Conservation (phyloP, 169 alveolate species). For the Plasmodium ovale region DNA sequence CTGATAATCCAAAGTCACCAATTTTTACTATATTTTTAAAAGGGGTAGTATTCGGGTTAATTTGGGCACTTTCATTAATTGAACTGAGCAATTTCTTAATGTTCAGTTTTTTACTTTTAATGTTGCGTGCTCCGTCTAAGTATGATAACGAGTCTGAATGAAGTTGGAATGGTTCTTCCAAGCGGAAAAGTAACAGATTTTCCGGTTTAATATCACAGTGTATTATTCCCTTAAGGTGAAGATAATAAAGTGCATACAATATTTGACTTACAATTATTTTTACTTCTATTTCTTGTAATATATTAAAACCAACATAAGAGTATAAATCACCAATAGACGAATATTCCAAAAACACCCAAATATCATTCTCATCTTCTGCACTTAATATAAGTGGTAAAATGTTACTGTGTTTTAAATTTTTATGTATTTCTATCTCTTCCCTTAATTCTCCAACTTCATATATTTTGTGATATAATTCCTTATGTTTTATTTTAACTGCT, state of each 20-base stretch:
- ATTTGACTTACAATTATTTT: conserved; percentile 80
- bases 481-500: conserved; percentile 51
- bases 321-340: conserved; percentile 77
- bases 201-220: conserved; percentile 87
- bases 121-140: neutral
- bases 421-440: conserved; percentile 65
- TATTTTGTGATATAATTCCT: conserved; percentile 41
- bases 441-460: conserved; percentile 31
- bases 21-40: conserved; percentile 46
- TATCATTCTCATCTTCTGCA: conserved; percentile 73
- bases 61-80: conserved; percentile 20
- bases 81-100: conserved; percentile 21
- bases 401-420: conserved; percentile 56
- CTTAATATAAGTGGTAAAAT: conserved; percentile 70
- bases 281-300: conserved; percentile 78
- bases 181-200: conserved; percentile 80
- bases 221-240: conserved; percentile 83
- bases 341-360: conserved; percentile 78
- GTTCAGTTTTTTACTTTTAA: conserved; percentile 20
- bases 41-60: neutral
- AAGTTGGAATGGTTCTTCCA: conserved; percentile 32
- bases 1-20: conserved; percentile 74
- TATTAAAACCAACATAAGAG: conserved; percentile 60
- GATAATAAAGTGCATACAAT: conserved; percentile 80
- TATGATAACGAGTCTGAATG: conserved; percentile 7